phyloP scores from a whole-genome alignment of 805 yeast genomes.

The Diddensiella caesifluorescens region DNA sequence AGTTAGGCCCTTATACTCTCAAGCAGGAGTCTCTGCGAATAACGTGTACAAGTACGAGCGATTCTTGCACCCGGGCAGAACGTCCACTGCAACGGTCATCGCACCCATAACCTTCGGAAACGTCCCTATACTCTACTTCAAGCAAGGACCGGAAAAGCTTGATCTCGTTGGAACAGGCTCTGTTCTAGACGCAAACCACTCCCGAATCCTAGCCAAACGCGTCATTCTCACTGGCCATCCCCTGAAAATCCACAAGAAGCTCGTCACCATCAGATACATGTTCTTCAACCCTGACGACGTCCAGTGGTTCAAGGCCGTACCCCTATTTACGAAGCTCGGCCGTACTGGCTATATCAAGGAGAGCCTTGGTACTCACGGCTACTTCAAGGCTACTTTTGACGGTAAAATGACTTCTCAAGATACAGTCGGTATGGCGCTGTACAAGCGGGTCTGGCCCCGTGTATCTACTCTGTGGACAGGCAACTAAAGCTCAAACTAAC shows the following conservation, averaged over 20 bases:
- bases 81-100: slow-evolving; percentile 76
- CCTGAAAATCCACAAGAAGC: slow-evolving; percentile 86
- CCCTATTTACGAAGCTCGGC: slow-evolving; percentile 87
- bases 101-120: slow-evolving; percentile 78
- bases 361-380: slow-evolving; percentile 96
- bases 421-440: slow-evolving; percentile 86
- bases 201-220: slow-evolving; percentile 81
- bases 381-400: slow-evolving; percentile 93
- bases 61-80: slow-evolving; percentile 71
- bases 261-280: slow-evolving; percentile 94
- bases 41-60: slow-evolving; percentile 84
- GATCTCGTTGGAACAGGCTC: slow-evolving; percentile 85
- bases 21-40: slow-evolving; percentile 65
- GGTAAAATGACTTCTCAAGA: slow-evolving; percentile 88
- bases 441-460: slow-evolving; percentile 89
- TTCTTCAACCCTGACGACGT: slow-evolving; percentile 90
- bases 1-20: slow-evolving; percentile 78
- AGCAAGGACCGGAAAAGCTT: slow-evolving; percentile 38
- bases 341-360: slow-evolving; percentile 93
- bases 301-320: slow-evolving; percentile 82
- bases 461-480: slow-evolving; percentile 19
- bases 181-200: slow-evolving; percentile 77
- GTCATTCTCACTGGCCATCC: slow-evolving; percentile 90
- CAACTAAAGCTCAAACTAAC: not conserved
- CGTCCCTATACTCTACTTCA: slow-evolving; percentile 81